Base-by-base conservation (phyloP, 2,329 filamentous ascomycete species). In the Pseudogymnoascus sp. region DNA sequence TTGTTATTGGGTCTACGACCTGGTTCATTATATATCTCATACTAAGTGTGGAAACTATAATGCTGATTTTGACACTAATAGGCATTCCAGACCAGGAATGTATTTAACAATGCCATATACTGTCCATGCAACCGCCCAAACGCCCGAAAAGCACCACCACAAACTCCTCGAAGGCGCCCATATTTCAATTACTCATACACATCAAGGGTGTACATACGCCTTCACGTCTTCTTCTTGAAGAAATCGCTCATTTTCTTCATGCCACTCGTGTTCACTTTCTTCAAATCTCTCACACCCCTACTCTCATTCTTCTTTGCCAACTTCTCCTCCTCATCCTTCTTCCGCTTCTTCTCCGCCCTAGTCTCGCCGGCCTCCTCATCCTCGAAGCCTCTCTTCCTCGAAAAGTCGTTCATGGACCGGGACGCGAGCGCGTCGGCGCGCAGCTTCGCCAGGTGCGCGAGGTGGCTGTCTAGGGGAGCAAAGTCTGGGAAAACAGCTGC, bases 241-340 rank as follows among this genome's bases (percentile, higher is more conserved):
- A 99, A 99, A 66, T 88, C 84, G 73, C 90, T 96, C 84, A 99
- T 84, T 80, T 98, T 99, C 82, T 90, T 95, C 95, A 99, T 99
- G 1, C 95, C 95, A 22, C 78, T 85, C 0, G 89, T 93, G 76
- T 98, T 90, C 59, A 93, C 93, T 78, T 98, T 99, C 74, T 89
- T 89, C 71, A 99, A 74, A 59, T 93, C 84, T 72, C 87, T 88
- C 1, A 97, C 85, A 0, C 86, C 93, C 28, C 86, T 82, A 66
- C 89, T 95, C 76, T 90, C 84, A 24, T 79, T 80, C 2, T 84
- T 85, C 77, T 96, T 93, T 76, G 88, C 93, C 74, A 85, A 88
- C 78, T 88, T 89, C 64, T 96, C 93, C 64, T 96, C 93, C 66
- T 96, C 93, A 60, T 96, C 92, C 76, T 89, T 86, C 74, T 88